A percentile compares a stretch with the other conserved stretches of the same genome.
Conservation (phyloP, 73 alveolate genomes). For the Strombidium stylifer region DNA sequence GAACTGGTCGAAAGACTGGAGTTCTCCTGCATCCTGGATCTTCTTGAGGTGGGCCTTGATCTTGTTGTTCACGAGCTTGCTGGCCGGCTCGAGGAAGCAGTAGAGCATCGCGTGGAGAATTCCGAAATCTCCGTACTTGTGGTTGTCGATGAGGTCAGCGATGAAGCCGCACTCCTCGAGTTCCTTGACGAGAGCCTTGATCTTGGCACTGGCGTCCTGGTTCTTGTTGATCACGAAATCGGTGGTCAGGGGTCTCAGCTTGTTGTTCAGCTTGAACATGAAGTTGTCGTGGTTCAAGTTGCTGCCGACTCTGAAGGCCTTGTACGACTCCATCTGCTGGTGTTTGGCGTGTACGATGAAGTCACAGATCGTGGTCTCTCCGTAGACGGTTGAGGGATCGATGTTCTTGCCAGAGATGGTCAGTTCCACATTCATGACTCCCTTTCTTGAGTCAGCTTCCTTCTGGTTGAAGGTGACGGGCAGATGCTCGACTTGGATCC, state of each 20-base stretch:
- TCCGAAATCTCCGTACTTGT: neutral
- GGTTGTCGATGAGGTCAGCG: neutral
- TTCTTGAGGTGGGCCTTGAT: slow-evolving; percentile 21
- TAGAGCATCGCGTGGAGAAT: slow-evolving; percentile 37
- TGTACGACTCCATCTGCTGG: slow-evolving; percentile 1
- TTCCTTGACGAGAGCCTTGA: slow-evolving; percentile 16
- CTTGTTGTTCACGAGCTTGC: neutral
- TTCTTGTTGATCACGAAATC: neutral
- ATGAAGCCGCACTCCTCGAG: slow-evolving; percentile 1
- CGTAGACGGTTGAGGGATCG: slow-evolving; percentile 46
- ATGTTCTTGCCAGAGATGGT: slow-evolving; percentile 5
- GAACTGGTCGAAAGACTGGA: slow-evolving; percentile 16
- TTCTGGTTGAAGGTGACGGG: slow-evolving; percentile 10
- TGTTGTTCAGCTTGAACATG: slow-evolving; percentile 29
- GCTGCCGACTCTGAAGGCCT: slow-evolving; percentile 2
- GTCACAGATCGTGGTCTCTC: slow-evolving; percentile 38
- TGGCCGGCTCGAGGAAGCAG: slow-evolving; percentile 40
- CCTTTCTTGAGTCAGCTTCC: neutral
- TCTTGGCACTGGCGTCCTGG: slow-evolving; percentile 2
- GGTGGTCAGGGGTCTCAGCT: slow-evolving; percentile 11
- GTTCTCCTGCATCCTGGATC: slow-evolving; percentile 27
- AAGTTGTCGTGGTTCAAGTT: slow-evolving; percentile 25
- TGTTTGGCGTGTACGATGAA: slow-evolving; percentile 15
- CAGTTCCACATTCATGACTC: slow-evolving; percentile 37
- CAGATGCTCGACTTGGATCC: neutral